Percentiles rank a stretch among this genome's conserved stretches.
phyloP scores from a whole-genome alignment of 1,139 yeast genomes.

The Zygoascus sp. region DNA sequence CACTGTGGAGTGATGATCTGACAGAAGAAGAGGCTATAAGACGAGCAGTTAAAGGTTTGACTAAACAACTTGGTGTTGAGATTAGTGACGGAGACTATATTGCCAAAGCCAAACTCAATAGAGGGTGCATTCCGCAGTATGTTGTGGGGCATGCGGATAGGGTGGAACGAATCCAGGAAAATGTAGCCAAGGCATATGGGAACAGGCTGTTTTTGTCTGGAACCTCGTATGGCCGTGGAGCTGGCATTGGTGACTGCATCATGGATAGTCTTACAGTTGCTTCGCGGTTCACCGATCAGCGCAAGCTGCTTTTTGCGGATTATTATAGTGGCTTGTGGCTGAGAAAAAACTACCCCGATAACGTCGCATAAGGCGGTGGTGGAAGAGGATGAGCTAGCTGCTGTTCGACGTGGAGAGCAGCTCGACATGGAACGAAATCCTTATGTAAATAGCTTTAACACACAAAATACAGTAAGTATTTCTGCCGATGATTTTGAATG shows the following conservation, averaged over 20 bases:
- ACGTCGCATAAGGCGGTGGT: slow-evolving; percentile 7
- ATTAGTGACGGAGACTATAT: slow-evolving; percentile 35
- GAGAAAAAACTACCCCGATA: slow-evolving; percentile 5
- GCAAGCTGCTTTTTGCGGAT: slow-evolving; percentile 29
- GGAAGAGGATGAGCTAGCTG: too few relatives aligned
- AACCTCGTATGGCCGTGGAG: slow-evolving; percentile 74
- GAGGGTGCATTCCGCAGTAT: slow-evolving; percentile 76
- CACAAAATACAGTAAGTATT: too few relatives aligned
- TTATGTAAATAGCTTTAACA: background rate
- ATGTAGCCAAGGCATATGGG: slow-evolving; percentile 36
- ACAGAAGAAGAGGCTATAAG: slow-evolving; percentile 43
- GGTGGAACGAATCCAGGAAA: slow-evolving; percentile 38
- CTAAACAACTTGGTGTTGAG: slow-evolving; percentile 48
- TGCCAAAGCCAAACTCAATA: slow-evolving; percentile 36
- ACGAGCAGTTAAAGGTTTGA: slow-evolving; percentile 46
- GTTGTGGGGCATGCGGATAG: slow-evolving; percentile 62
- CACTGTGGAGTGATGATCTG: slow-evolving; percentile 41
- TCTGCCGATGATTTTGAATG: too few relatives aligned
- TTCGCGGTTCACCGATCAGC: slow-evolving; percentile 31
- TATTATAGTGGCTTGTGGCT: slow-evolving; percentile 11
- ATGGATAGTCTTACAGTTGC: slow-evolving; percentile 60
- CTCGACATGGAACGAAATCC: too few relatives aligned
- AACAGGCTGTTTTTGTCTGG: slow-evolving; percentile 65
- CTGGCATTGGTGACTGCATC: slow-evolving; percentile 89
- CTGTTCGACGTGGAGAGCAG: too few relatives aligned